Base-by-base conservation (phyloP, 2,329 filamentous ascomycete species). In the Fusarium graminum region DNA sequence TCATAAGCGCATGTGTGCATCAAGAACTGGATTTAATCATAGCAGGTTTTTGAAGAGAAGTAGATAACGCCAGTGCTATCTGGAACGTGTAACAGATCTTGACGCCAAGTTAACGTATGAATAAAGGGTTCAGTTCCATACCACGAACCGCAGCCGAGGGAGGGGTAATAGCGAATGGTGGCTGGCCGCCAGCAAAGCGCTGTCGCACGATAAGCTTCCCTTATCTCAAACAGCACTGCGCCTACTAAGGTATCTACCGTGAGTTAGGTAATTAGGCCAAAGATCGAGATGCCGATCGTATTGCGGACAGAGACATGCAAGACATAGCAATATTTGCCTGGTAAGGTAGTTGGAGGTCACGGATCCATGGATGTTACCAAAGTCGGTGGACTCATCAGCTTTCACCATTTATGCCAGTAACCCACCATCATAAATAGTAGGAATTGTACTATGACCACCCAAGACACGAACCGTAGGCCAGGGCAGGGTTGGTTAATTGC, bases 81-180 rank as follows among this genome's bases (percentile, higher is more conserved):
- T 52, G 54, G 51, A 57, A 67, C 40, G 40, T 42, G 34, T 26
- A 46, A 39, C 19, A 34, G 59, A 52, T 34, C 36, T 51, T 61
- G 64, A 59, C 42, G 39, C 30, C 43, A 16, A 19, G 41, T 36
- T 29, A 16, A 42, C n/a, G 26, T 47, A 39, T 44, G 39, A 26
- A 28, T 12, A 30, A 49, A 39, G 26, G 28, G 25, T 36, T 51
- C 22, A 22, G 25, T 36, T 51, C 22, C 30, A 57, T 39, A 40
- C 47, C 26, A 28, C 25, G 19, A 34, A 30, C 40, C 12, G 16
- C 14, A 52, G 10, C 6, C 25, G 39, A 52, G 11, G 32, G 58
- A 50, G 58, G 52, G 63, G 45, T 64, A 38, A 17, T 34, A 36
- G 40, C 19, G 38, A 63, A 45, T 36, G 14, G 39, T 50, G 40